Percentiles rank a stretch among this genome's conserved stretches.
phyloP scores from a whole-genome alignment of 805 yeast genomes.

The Ogataea neopini region DNA sequence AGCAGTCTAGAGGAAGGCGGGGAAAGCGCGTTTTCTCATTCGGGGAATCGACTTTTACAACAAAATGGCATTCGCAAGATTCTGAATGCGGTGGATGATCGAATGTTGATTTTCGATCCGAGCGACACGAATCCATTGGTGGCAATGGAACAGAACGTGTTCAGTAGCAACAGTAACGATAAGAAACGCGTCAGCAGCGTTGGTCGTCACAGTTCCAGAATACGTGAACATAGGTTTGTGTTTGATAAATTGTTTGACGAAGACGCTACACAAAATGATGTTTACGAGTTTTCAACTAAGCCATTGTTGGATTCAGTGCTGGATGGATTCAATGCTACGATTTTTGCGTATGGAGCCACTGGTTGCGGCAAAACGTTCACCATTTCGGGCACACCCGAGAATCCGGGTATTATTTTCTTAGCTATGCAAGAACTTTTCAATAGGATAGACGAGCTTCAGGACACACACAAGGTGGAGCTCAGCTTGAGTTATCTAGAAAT shows the following conservation, averaged over 20 bases:
- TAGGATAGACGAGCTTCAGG: constrained; percentile 55
- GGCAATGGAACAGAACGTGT: constrained; percentile 43
- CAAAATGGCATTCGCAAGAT: constrained; percentile 60
- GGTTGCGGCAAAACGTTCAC: constrained; percentile 98
- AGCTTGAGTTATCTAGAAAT: constrained; percentile 79
- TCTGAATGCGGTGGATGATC: constrained; percentile 78
- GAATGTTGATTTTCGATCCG: constrained; percentile 87
- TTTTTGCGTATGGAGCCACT: constrained; percentile 96
- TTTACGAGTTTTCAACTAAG: constrained; percentile 63
- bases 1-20: constrained; percentile 32
- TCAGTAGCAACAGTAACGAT: constrained; percentile 9
- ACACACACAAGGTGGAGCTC: constrained; percentile 58
- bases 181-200: constrained; percentile 20
- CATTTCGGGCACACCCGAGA: constrained; percentile 68
- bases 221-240: constrained; percentile 74
- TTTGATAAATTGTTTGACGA: constrained; percentile 81
- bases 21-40: constrained; percentile 6
- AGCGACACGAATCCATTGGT: constrained; percentile 65
- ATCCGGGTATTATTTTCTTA: constrained; percentile 78
- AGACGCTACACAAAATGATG: constrained; percentile 61
- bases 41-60: constrained; percentile 22
- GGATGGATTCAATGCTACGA: constrained; percentile 87
- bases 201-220: constrained; percentile 42
- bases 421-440: constrained; percentile 76
- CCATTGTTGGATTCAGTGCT: constrained; percentile 73